A percentile compares a stretch with the other conserved stretches of the same genome.
phyloP scores from a whole-genome alignment of 1,284 basidiomycete genomes.

The Moesziomyces sp. region DNA sequence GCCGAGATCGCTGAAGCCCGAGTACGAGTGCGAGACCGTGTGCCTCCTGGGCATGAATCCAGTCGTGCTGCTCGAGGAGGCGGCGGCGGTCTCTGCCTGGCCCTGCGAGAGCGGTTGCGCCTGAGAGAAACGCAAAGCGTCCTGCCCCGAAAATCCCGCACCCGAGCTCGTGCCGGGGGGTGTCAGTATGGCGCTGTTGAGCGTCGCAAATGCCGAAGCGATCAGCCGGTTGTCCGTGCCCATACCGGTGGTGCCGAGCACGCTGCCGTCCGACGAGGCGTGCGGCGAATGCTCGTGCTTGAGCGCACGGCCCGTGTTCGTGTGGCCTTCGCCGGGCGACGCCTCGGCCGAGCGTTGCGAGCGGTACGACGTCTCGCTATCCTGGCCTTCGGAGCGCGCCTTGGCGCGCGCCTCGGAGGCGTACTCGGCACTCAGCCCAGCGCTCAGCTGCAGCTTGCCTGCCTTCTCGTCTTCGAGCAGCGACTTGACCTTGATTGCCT shows the following conservation, averaged over 20 bases:
- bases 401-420: constrained; percentile 22
- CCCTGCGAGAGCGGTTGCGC: constrained; percentile 13
- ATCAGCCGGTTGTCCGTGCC: constrained; percentile 33
- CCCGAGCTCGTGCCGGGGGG: constrained; percentile 37
- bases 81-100: constrained; percentile 6
- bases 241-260: constrained; percentile 9
- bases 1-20: constrained; percentile 27
- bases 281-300: constrained; percentile 29
- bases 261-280: constrained; percentile 22
- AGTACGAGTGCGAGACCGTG: constrained; percentile 38
- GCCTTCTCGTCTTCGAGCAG: constrained; percentile 51
- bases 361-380: constrained; percentile 22
- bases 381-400: constrained; percentile 29
- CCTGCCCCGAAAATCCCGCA: constrained; percentile 3
- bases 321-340: constrained; percentile 12
- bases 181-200: constrained; percentile 38
- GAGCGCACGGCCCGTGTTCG: constrained; percentile 2
- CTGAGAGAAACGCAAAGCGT: constrained; percentile 14
- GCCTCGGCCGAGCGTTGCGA: constrained; percentile 14
- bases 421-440: constrained; percentile 43
- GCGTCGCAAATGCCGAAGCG: constrained; percentile 45
- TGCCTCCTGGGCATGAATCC: constrained; percentile 34
- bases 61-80: constrained; percentile 6
- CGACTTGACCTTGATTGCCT: constrained; percentile 49
- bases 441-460: constrained; percentile 47